phyloP scores from a whole-genome alignment of 2,329 filamentous ascomycete species.

The Xylaria sp. region DNA sequence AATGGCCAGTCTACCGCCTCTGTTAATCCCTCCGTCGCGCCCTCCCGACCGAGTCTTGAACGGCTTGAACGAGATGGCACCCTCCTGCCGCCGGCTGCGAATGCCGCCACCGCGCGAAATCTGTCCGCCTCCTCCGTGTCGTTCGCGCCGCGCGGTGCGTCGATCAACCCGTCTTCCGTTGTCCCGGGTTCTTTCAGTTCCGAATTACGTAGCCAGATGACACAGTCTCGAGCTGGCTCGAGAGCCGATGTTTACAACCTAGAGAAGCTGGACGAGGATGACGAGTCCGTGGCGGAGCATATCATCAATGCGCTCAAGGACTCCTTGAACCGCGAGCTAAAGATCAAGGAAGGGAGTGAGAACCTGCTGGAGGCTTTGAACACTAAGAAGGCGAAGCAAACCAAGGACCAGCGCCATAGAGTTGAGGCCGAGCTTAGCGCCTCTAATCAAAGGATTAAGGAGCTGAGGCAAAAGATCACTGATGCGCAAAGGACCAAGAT shows the following conservation, averaged over 20 bases:
- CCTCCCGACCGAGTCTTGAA: constrained; percentile 62
- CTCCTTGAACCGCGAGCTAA: constrained; percentile 91
- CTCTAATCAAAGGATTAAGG: constrained; percentile 78
- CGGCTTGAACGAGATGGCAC: constrained; percentile 58
- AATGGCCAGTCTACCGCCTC: constrained; percentile 55
- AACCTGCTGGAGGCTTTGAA: constrained; percentile 97
- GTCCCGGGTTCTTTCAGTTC: constrained; percentile 89
- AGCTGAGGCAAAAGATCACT: constrained; percentile 68
- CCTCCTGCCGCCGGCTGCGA: constrained; percentile 58
- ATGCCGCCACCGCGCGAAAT: constrained; percentile 58
- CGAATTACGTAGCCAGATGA: constrained; percentile 79
- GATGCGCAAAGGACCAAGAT: constrained; percentile 65
- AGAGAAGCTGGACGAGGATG: constrained; percentile 72
- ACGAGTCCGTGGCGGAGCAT: constrained; percentile 70
- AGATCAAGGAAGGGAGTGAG: constrained; percentile 97
- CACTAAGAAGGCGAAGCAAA: constrained; percentile 94
- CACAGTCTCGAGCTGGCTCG: constrained; percentile 71
- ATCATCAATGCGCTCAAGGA: constrained; percentile 81
- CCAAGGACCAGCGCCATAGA: constrained; percentile 81
- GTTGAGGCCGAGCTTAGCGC: constrained; percentile 91
- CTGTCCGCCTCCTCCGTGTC: constrained; percentile 66
- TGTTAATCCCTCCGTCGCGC: constrained; percentile 51
- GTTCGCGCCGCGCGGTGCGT: constrained; percentile 73
- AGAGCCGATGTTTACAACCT: constrained; percentile 62
- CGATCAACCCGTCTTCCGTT: constrained; percentile 74